phyloP scores from a whole-genome alignment of 345 rosid genomes.

The Eucalyptus marginata region DNA sequence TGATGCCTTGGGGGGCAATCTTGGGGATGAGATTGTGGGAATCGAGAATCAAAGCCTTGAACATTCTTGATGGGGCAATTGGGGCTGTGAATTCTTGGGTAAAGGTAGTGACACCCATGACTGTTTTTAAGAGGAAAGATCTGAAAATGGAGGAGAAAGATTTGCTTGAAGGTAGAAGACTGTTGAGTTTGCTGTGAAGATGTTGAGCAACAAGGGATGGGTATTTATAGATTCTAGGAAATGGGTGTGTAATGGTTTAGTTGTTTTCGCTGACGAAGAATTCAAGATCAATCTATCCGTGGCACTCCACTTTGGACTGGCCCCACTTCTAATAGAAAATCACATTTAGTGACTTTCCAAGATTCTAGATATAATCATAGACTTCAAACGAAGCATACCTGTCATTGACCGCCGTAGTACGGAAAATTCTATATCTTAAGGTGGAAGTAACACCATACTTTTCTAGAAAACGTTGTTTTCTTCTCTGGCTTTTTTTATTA shows the following conservation, averaged over 20 bases:
- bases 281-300: background rate
- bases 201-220: background rate
- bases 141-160: background rate
- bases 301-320: background rate
- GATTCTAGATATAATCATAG: background rate
- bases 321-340: background rate
- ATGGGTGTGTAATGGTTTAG: background rate
- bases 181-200: background rate
- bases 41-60: background rate
- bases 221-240: background rate
- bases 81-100: background rate
- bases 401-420: background rate
- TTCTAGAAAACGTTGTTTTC: background rate
- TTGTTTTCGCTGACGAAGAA: background rate
- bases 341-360: background rate
- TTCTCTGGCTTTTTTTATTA: background rate
- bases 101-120: background rate
- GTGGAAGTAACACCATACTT: background rate
- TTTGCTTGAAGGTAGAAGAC: background rate
- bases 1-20: constrained; percentile 11
- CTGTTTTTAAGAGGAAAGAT: background rate
- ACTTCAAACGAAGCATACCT: background rate
- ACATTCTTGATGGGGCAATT: background rate
- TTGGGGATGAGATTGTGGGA: background rate
- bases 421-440: background rate